Evolutionary conservation across 768 basidiomycete genomes (phyloP), one percentile per base, ranked within the genome.

Genomic region (Pholiota conissans): DNA sequence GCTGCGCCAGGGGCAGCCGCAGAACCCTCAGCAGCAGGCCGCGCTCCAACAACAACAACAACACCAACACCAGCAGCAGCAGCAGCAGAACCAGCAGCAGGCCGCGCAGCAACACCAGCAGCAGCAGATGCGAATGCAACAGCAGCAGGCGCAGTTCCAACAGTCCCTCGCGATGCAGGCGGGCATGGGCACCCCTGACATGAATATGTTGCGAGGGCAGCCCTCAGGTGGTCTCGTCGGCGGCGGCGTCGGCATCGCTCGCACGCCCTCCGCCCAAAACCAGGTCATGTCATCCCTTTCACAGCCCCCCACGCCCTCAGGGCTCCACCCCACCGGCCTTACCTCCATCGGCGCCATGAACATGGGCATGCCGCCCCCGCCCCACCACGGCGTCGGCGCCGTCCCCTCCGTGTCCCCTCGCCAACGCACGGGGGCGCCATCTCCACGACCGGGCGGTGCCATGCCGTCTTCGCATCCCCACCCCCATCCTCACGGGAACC

Each of bases 401-500:
- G 71, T 56, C 64, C 69, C 37, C 80, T 79, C 57, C 72, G 69
- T 60, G 74, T 75, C 74, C 34, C 73, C 68, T 49, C 67, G 69
- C 22, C 75, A 71, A 59, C 63, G 76, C 42, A 45, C 42, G 18
- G 42, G 42, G 39, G 70, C 76, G 5, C 71, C 79, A 1, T 78
- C 82, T 20, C 78, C 78, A 6, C 77, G 76, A 57, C 75, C 73
- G 22, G 50, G n/a, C n/a, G n/a, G 53, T 37, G 42, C 28, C 20
- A 40, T 30, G 20, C 11, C 53, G 20, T 28, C 28, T 1, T 8
- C 53, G 3, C 42, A 54, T 24, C 42, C 42, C 14, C 53, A 54
- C 29, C 28, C 27, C 34, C 50, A 22, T 28, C 53, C 37, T 3
- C 50, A 52, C 24, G 3, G 78, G 76, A 61, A 62, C 67, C 6